Conservation (phyloP, 169 alveolate species). For the Plasmodium ovale region DNA sequence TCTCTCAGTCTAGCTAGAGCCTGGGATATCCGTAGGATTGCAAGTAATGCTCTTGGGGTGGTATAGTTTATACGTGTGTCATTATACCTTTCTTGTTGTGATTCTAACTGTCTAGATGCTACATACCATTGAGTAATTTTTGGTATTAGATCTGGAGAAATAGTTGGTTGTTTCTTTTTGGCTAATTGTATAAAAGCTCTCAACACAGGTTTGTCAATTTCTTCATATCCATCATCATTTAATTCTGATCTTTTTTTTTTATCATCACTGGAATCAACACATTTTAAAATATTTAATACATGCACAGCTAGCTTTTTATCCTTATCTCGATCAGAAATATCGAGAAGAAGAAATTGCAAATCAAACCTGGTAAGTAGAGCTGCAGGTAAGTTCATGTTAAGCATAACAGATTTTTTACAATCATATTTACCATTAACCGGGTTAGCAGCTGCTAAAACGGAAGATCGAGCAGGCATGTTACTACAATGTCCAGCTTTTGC, state of each 20-base stretch:
- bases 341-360: conserved; percentile 91
- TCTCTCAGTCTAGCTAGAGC: conserved; percentile 95
- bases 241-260: conserved; percentile 52
- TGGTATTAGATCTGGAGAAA: conserved; percentile 79
- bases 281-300: conserved; percentile 93
- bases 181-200: conserved; percentile 93
- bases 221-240: conserved; percentile 72
- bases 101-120: conserved; percentile 81
- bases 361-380: conserved; percentile 97
- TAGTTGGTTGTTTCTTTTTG: conserved; percentile 86
- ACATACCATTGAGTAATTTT: conserved; percentile 85
- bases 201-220: conserved; percentile 86
- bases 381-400: conserved; percentile 97
- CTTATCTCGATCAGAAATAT: conserved; percentile 89
- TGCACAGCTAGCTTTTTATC: conserved; percentile 94
- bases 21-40: conserved; percentile 95
- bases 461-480: conserved; percentile 84
- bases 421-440: conserved; percentile 97
- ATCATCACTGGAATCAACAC: conserved; percentile 80
- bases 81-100: conserved; percentile 83
- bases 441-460: conserved; percentile 98
- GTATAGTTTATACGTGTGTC: conserved; percentile 93
- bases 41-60: conserved; percentile 97
- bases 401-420: conserved; percentile 90
- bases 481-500: conserved; percentile 97